Evolutionary conservation across 2,329 filamentous ascomycete genomes (phyloP).

Genomic region (Pseudocercospora musae): DNA sequence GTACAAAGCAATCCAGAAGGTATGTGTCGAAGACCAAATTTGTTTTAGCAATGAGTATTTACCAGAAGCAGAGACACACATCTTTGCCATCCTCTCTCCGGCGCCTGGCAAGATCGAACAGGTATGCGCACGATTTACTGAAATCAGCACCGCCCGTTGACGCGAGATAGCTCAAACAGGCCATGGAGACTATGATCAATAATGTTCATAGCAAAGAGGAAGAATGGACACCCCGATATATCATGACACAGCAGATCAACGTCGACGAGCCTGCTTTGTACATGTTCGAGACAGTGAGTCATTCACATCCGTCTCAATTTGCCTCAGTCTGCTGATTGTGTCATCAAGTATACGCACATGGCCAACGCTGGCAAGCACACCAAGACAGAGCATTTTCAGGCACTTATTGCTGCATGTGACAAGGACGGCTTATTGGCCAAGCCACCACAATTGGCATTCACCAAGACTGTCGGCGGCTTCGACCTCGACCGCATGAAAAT

Average conservation of each 20-base stretch:
- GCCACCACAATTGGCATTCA: slow-evolving; percentile 7
- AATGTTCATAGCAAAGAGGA: background rate
- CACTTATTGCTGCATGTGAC: background rate
- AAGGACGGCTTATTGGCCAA: background rate
- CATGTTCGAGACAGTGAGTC: background rate
- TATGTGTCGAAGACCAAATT: background rate
- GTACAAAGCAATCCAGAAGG: background rate
- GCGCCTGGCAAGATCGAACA: background rate
- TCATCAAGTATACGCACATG: background rate
- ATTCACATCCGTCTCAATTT: background rate
- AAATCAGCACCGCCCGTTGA: background rate
- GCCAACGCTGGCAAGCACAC: background rate
- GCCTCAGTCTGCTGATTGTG: background rate
- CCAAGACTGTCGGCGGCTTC: slow-evolving; percentile 21
- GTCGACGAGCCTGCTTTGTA: background rate
- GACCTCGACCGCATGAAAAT: slow-evolving; percentile 23
- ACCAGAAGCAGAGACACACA: background rate
- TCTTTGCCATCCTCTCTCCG: background rate
- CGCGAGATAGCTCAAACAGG: background rate
- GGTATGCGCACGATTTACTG: background rate
- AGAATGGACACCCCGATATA: background rate
- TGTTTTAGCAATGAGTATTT: background rate
- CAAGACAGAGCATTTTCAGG: background rate
- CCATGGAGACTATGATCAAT: background rate
- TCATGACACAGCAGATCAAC: background rate